Evolutionary conservation across 208 protist species (phyloP).

Genomic region (Wallacemonas sp.): DNA sequence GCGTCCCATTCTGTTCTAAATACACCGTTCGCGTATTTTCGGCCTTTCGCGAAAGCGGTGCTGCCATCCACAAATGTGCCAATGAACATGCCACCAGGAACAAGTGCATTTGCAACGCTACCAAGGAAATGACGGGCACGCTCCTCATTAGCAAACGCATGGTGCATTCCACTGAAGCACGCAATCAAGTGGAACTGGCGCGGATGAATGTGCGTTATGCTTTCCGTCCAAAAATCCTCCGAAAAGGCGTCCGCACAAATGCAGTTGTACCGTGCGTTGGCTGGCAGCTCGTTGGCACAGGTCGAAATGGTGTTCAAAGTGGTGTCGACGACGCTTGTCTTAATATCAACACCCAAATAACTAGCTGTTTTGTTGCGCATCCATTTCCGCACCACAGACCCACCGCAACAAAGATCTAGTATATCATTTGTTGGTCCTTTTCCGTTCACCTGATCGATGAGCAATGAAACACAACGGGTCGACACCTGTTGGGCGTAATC

Average conservation of each 20-base stretch:
- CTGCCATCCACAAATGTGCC: constrained; percentile 73
- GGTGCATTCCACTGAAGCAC: constrained; percentile 75
- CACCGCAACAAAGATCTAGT: constrained; percentile 84
- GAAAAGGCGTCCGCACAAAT: constrained; percentile 84
- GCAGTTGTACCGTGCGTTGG: constrained; percentile 54
- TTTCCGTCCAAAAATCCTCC: constrained; percentile 70
- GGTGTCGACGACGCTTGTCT: constrained; percentile 55
- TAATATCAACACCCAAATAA: constrained; percentile 82
- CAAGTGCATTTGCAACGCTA: constrained; percentile 78
- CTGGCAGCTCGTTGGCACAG: constrained; percentile 32
- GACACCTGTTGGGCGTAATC: constrained; percentile 77
- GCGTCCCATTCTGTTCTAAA: constrained; percentile 68
- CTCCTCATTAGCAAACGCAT: constrained; percentile 67
- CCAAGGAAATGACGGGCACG: constrained; percentile 65
- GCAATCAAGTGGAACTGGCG: constrained; percentile 82
- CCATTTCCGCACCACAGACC: constrained; percentile 79
- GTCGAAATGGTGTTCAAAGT: constrained; percentile 39
- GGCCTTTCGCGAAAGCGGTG: constrained; percentile 57
- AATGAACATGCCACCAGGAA: constrained; percentile 76
- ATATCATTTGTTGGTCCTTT: constrained; percentile 83
- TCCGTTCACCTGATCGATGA: constrained; percentile 74
- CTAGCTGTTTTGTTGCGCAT: constrained; percentile 74
- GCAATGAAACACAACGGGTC: constrained; percentile 64
- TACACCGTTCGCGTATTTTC: constrained; percentile 55
- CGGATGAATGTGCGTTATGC: constrained; percentile 74